Conservation (phyloP, 371 early-diverging fungal genomes). For the Catenaria anguillulae region DNA sequence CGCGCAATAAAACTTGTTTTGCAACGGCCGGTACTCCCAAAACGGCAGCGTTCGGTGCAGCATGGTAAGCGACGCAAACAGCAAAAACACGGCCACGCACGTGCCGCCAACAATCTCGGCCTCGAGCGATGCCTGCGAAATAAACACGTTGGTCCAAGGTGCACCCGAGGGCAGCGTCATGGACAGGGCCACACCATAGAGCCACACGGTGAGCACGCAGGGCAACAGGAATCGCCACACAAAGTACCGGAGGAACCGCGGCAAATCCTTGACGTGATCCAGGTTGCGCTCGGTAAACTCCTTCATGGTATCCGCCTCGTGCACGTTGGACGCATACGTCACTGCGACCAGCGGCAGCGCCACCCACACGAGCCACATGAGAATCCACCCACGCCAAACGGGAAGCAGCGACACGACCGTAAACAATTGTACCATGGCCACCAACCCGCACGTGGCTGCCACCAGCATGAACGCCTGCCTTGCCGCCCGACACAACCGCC, state of each 20-base stretch:
- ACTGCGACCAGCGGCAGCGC: conserved; percentile 56
- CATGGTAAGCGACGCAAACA: conserved; percentile 42
- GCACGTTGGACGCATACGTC: conserved; percentile 71
- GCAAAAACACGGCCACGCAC: neutral
- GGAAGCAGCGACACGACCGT: conserved; percentile 1
- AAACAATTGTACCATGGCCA: conserved; percentile 47
- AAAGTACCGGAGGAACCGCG: conserved; percentile 57
- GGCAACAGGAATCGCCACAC: conserved; percentile 49
- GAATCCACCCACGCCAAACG: conserved; percentile 36
- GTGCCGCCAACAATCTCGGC: neutral
- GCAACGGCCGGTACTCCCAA: conserved; percentile 39
- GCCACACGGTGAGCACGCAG: conserved; percentile 36
- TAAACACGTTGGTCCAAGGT: neutral
- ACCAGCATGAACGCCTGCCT: conserved; percentile 67
- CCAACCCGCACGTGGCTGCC: too few relatives aligned
- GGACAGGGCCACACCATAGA: neutral
- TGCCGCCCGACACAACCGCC: conserved; percentile 61
- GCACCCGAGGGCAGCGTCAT: neutral
- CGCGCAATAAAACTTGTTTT: conserved; percentile 51
- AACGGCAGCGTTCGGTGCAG: conserved; percentile 51
- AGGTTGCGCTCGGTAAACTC: conserved; percentile 84
- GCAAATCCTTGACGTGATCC: conserved; percentile 55
- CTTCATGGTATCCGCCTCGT: conserved; percentile 79
- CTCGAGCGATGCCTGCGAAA: too few relatives aligned
- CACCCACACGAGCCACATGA: conserved; percentile 76